Percentiles rank a stretch among this genome's conserved stretches.
These are phyloP conservation scores for Cryoendolithus antarcticus DNA, from an alignment of 2,329 filamentous ascomycete species.

Conservation along the genomic window DNA sequence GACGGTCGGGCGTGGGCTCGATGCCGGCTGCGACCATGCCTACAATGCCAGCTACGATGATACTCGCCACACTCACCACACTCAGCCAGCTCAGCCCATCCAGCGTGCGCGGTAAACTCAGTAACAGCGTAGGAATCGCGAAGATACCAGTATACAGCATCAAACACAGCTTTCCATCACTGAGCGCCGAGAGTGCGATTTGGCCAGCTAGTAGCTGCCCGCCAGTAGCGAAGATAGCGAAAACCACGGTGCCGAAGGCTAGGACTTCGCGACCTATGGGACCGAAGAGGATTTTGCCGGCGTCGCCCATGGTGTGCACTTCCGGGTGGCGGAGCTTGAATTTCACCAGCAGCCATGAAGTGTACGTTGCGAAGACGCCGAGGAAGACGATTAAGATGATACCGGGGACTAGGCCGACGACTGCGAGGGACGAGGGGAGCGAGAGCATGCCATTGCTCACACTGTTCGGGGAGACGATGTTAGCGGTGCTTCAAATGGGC, in stretches of 20 bases:
- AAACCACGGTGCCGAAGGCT: slow-evolving; percentile 36
- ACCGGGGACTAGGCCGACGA: slow-evolving; percentile 41
- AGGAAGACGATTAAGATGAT: slow-evolving; percentile 39
- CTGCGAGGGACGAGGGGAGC: slow-evolving; percentile 39
- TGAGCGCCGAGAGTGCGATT: slow-evolving; percentile 36
- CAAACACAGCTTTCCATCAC: slow-evolving; percentile 35
- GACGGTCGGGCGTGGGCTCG: slow-evolving; percentile 26
- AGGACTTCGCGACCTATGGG: slow-evolving; percentile 15
- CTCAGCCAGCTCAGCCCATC: slow-evolving; percentile 38
- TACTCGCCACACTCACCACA: slow-evolving; percentile 33
- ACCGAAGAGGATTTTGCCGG: slow-evolving; percentile 23
- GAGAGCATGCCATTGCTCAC: slow-evolving; percentile 31
- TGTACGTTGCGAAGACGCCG: slow-evolving; percentile 40
- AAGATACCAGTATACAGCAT: slow-evolving; percentile 42
- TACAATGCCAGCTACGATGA: slow-evolving; percentile 38
- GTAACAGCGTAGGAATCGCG: slow-evolving; percentile 34
- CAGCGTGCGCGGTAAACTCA: slow-evolving; percentile 38
- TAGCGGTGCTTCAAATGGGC: neutral
- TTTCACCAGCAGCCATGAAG: slow-evolving; percentile 36
- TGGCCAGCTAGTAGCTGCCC: slow-evolving; percentile 41
- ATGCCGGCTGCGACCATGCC: slow-evolving; percentile 39
- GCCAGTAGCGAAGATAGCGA: slow-evolving; percentile 40
- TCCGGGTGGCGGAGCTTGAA: slow-evolving; percentile 28
- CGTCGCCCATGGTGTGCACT: slow-evolving; percentile 27
- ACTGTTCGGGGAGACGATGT: too few relatives aligned